Base-by-base conservation (phyloP, 192 early-diverging fungal genomes). In the Mortierella alpina region DNA sequence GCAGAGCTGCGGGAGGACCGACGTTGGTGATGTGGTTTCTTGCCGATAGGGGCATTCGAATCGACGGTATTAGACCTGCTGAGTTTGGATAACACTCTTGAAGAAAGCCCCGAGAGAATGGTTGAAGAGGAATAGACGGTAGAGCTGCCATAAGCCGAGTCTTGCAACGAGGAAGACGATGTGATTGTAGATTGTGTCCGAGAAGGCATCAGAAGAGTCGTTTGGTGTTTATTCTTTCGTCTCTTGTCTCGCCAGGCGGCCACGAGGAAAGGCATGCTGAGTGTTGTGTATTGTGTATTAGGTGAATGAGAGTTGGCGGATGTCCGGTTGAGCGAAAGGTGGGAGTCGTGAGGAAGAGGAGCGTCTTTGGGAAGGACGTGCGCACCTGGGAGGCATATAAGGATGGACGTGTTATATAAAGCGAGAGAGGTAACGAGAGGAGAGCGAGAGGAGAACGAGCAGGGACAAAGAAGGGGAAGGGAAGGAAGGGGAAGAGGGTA, bases 71-170 rank as follows among this genome's bases (percentile, higher is more conserved):
- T 70, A 39, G 31, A 31, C 31, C 31, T 31, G 31, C 31, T 31
- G 31, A 31, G 31, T 31, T 31, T 31, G 31, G 31, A 31, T 31
- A 31, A 2, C 31, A 31, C 31, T 31, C 18, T 70, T 49, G 15
- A 55, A 22, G 64, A 66, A 51, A 12, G 63, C n/a, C 57, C 20
- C 45, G 63, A 73, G 6, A 9, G 2, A n/a, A 13, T 54, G 20
- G 49, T 57, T 59, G 39, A 70, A 51, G 39, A 48, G 59, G 66
- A 69, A 0, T 51, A 72, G 46, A 63, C 46, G 20, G 50, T 59
- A 10, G 63, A 58, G 41, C 63, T 58, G 17, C 63, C 63, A 18
- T 64, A 73, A 5, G 54, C 71, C 20, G 71, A 73, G 20, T 73
- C 71, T n/a, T 73, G 71, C 23, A 22, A 45, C 1, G 70, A 63